Conservation (phyloP, 768 basidiomycete genomes). For the Boletellus emodensis region DNA sequence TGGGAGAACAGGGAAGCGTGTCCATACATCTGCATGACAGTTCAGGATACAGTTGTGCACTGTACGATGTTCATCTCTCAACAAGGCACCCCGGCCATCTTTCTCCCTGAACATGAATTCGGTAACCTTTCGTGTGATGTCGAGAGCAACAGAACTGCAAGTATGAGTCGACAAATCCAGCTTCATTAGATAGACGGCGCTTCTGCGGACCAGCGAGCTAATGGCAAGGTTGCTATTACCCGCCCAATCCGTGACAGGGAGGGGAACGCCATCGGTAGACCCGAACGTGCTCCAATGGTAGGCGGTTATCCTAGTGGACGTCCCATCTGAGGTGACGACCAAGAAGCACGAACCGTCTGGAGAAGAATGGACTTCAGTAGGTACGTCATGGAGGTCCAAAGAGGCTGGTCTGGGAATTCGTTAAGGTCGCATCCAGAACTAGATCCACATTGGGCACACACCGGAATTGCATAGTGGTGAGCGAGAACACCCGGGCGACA, state of each 20-base stretch:
- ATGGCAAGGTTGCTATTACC: conserved; percentile 28
- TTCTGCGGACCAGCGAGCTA: conserved; percentile 44
- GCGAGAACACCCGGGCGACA: conserved; percentile 48
- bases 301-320: conserved; percentile 27
- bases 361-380: conserved; percentile 38
- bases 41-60: conserved; percentile 50
- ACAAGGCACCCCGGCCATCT: conserved; percentile 21
- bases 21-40: conserved; percentile 56
- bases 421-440: background rate
- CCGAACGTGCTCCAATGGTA: conserved; percentile 63
- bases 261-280: conserved; percentile 39
- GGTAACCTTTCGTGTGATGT: conserved; percentile 53
- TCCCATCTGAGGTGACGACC: conserved; percentile 22
- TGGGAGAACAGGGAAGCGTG: conserved; percentile 53
- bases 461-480: conserved; percentile 54
- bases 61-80: conserved; percentile 20
- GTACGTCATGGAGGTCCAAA: conserved; percentile 35
- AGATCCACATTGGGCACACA: conserved; percentile 17
- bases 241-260: conserved; percentile 32
- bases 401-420: conserved; percentile 39
- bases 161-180: conserved; percentile 32
- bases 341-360: conserved; percentile 57
- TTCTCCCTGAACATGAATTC: conserved; percentile 56
- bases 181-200: conserved; percentile 41
- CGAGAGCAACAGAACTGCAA: conserved; percentile 44